Percentiles rank a stretch among this genome's conserved stretches.
These are phyloP conservation scores for Plasmopara viticola DNA, from an alignment of 352 stramenopile genomes.

Conservation along the genomic window DNA sequence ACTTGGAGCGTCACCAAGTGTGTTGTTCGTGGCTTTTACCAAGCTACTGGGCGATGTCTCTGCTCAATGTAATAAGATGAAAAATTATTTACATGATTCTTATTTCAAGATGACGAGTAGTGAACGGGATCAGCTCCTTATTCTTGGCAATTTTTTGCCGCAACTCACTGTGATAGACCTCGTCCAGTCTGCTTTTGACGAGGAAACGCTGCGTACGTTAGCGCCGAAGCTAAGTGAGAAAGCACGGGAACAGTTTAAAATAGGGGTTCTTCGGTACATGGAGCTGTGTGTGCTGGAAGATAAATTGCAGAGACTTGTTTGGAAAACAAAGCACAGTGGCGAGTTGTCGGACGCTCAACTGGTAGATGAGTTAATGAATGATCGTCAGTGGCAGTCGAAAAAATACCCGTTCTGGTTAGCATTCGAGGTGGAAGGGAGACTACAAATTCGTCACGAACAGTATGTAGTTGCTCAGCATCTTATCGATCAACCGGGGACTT, in stretches of 20 bases:
- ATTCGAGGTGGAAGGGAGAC: constrained; percentile 78
- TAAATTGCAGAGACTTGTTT: constrained; percentile 43
- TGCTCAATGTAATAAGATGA: constrained; percentile 9
- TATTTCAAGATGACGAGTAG: constrained; percentile 5
- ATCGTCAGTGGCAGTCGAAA: constrained; percentile 36
- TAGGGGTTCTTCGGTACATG: constrained; percentile 28
- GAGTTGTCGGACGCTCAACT: constrained; percentile 26
- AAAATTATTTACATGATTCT: constrained; percentile 13
- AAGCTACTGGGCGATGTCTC: constrained; percentile 15
- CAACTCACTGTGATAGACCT: constrained; percentile 32
- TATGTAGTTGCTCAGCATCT: constrained; percentile 67
- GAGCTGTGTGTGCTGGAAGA: constrained; percentile 75
- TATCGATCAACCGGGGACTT: constrained; percentile 47
- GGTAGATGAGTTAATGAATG: constrained; percentile 48
- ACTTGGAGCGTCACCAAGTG: constrained; percentile 1
- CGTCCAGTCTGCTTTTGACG: constrained; percentile 31
- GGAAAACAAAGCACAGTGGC: constrained; percentile 6
- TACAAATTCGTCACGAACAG: constrained; percentile 84
- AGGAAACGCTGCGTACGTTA: constrained; percentile 24
- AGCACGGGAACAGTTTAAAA: constrained; percentile 16
- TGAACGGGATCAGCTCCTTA: constrained; percentile 15
- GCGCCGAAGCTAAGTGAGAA: constrained; percentile 21
- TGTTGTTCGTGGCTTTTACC: constrained; percentile 12
- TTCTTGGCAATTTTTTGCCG: constrained; percentile 22
- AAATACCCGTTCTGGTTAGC: constrained; percentile 77